Evolutionary conservation across 2,329 filamentous ascomycete genomes (phyloP), one percentile per base, ranked within the genome.

Genomic region (Colletotrichum tropicicola): DNA sequence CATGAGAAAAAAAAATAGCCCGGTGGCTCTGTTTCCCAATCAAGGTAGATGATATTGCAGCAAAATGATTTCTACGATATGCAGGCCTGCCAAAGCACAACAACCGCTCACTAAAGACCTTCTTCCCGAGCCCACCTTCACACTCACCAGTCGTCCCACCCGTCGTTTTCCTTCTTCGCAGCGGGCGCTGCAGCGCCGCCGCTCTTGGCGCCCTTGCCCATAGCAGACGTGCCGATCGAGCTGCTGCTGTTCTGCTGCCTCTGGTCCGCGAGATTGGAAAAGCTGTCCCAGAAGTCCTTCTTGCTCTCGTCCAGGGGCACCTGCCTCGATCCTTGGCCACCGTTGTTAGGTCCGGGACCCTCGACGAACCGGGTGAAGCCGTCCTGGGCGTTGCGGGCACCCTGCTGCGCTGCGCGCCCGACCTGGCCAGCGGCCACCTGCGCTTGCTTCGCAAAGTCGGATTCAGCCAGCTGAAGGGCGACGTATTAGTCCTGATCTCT

Each of bases 251-350:
- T 74, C 41, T 74, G 74, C 68, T 80, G 78, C 63, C 80, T 78
- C 72, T 87, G 82, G 79, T 91, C 86, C 0, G 89, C 91, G 25
- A 91, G 77, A 27, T 86, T 88, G 0, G 93, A 91, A 78, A 98
- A 97, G 70, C 91, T 91, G 75, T 97, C 94, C 94, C 94, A 98
- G 79, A 97, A 97, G 70, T 92, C 91, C 75, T 91, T 91, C 78
- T 90, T 92, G 86, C 77, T 91, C 85, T 82, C 84, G 72, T 89
- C 84, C 54, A 88, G 72, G 59, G 77, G 81, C 57, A 73, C 79
- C 60, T 78, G 74, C 60, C 79, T 73, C 51, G 74, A 78, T 30
- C 70, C 68, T 64, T 70, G 59, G 6, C 59, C 67, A 57, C 72
- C 71, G 44, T 80, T 73, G 21, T 83, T 80, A n/a, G n/a, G n/a